These are phyloP conservation scores for Porpolomopsis calyptriformis DNA, from an alignment of 768 basidiomycete species.

Conservation along the genomic window DNA sequence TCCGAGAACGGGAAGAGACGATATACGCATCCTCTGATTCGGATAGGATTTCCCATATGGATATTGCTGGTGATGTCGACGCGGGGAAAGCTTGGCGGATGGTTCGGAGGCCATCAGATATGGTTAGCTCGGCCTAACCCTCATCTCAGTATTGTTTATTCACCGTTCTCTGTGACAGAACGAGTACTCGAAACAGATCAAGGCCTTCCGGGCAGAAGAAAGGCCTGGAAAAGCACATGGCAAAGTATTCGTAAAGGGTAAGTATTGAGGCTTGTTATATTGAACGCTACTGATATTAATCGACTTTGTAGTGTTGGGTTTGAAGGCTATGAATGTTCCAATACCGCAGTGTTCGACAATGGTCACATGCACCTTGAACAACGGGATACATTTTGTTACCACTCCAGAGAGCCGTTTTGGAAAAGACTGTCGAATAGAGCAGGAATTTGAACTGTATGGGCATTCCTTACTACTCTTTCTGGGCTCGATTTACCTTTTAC, in stretches of 20 bases:
- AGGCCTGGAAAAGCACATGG: slow-evolving; percentile 74
- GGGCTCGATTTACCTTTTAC: slow-evolving; percentile 1
- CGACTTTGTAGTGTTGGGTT: slow-evolving; percentile 50
- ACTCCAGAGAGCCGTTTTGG: slow-evolving; percentile 67
- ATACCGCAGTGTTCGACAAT: slow-evolving; percentile 65
- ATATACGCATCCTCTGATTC: slow-evolving; percentile 74
- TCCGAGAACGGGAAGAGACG: slow-evolving; percentile 64
- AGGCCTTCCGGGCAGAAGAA: slow-evolving; percentile 66
- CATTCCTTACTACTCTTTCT: background rate
- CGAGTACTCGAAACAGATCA: slow-evolving; percentile 87
- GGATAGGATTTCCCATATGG: slow-evolving; percentile 62
- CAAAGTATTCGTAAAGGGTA: slow-evolving; percentile 91
- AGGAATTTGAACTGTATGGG: slow-evolving; percentile 83
- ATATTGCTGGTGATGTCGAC: slow-evolving; percentile 73
- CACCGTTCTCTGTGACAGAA: slow-evolving; percentile 41
- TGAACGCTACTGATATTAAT: slow-evolving; percentile 10
- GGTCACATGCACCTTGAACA: slow-evolving; percentile 84
- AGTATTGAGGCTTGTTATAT: slow-evolving; percentile 12
- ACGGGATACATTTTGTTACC: slow-evolving; percentile 92
- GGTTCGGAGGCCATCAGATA: slow-evolving; percentile 84
- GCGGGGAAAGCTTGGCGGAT: slow-evolving; percentile 77
- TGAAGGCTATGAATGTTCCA: slow-evolving; percentile 66
- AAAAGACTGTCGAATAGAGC: slow-evolving; percentile 56
- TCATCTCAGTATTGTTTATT: slow-evolving; percentile 6
- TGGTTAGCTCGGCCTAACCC: slow-evolving; percentile 43